A percentile compares a stretch with the other conserved stretches of the same genome.
Conservation (phyloP, 345 rosid genomes). For the Citrus reticulata region DNA sequence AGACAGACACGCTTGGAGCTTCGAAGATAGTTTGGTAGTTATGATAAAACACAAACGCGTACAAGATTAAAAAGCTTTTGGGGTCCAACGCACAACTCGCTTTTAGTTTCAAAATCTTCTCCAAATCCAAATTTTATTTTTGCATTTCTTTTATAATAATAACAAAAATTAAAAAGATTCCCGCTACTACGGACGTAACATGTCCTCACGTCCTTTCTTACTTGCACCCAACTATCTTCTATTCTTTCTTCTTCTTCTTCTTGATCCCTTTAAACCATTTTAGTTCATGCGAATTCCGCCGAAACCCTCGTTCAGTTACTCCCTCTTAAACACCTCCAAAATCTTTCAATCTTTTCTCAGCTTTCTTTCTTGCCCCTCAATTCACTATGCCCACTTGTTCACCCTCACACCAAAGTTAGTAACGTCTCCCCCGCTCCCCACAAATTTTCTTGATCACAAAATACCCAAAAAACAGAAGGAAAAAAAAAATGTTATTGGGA, state of each 20-base stretch:
- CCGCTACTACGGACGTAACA: slow-evolving; percentile 16
- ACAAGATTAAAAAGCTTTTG: background rate
- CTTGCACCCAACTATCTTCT: slow-evolving; percentile 44
- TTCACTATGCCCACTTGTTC: slow-evolving; percentile 3
- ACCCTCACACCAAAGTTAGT: slow-evolving; percentile 2
- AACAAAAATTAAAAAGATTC: too few species aligned
- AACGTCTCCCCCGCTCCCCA: too few species aligned
- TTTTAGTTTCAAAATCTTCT: background rate
- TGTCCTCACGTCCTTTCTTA: slow-evolving; percentile 42
- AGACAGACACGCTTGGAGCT: too few species aligned
- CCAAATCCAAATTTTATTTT: background rate
- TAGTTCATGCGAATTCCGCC: slow-evolving; percentile 8
- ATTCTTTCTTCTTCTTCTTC: too few species aligned
- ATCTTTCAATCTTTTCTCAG: too few species aligned
- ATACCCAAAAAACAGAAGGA: too few species aligned
- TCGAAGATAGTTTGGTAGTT: background rate
- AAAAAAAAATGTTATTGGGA: too few species aligned
- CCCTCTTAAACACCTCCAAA: background rate
- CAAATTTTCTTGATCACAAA: too few species aligned
- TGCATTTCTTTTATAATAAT: background rate
- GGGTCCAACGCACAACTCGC: slow-evolving; percentile 36
- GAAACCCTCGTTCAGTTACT: slow-evolving; percentile 4
- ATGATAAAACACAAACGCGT: background rate
- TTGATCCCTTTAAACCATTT: background rate
- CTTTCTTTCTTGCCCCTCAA: too few species aligned